Conservation (phyloP, 2,329 filamentous ascomycete genomes). For the Stagonosporopsis vannaccii region DNA sequence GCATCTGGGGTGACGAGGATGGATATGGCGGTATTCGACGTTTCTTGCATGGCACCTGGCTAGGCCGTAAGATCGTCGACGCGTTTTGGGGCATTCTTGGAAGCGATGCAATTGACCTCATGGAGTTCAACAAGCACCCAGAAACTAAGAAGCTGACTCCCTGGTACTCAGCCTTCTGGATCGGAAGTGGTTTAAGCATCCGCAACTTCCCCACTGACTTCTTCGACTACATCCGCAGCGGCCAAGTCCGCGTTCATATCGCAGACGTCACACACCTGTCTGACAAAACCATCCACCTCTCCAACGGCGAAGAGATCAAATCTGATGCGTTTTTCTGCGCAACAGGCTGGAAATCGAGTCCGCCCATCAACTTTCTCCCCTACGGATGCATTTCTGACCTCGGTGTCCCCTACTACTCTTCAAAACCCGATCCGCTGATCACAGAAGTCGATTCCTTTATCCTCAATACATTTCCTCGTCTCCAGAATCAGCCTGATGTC, state of each 20-base stretch:
- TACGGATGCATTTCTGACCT: slow-evolving; percentile 39
- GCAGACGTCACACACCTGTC: slow-evolving; percentile 63
- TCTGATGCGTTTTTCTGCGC: slow-evolving; percentile 62
- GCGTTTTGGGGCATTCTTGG: slow-evolving; percentile 65
- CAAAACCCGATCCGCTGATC: slow-evolving; percentile 27
- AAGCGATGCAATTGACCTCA: slow-evolving; percentile 60
- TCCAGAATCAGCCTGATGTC: slow-evolving; percentile 13
- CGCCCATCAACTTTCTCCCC: slow-evolving; percentile 16
- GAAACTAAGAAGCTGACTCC: slow-evolving; percentile 54
- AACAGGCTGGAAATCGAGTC: slow-evolving; percentile 61
- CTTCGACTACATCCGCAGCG: slow-evolving; percentile 62
- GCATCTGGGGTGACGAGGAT: slow-evolving; percentile 71
- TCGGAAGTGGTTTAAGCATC: slow-evolving; percentile 64
- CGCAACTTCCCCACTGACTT: slow-evolving; percentile 67
- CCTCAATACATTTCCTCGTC: slow-evolving; percentile 16
- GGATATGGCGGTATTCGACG: slow-evolving; percentile 63
- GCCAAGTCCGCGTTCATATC: slow-evolving; percentile 63
- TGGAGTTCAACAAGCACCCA: slow-evolving; percentile 54
- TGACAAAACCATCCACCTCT: slow-evolving; percentile 56
- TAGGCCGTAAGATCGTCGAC: slow-evolving; percentile 64
- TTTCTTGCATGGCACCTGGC: slow-evolving; percentile 64
- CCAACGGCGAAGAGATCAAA: slow-evolving; percentile 53
- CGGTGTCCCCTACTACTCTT: slow-evolving; percentile 53
- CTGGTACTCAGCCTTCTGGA: slow-evolving; percentile 58
- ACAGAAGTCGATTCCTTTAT: slow-evolving; percentile 41